phyloP scores from a whole-genome alignment of 345 rosid species.

The Hirschfeldia incana region DNA sequence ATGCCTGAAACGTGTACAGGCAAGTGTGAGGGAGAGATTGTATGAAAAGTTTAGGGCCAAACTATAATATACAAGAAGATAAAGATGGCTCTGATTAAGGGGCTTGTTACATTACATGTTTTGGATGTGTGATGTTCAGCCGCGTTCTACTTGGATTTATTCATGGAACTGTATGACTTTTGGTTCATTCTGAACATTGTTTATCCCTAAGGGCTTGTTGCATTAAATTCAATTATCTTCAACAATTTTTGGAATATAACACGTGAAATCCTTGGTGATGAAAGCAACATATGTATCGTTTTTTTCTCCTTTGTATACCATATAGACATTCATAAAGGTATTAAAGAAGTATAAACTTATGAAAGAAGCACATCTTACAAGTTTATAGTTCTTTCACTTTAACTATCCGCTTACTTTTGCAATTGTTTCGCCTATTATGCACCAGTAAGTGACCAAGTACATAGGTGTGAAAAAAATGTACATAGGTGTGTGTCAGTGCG shows the following conservation, averaged over 20 bases:
- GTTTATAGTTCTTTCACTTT: neutral
- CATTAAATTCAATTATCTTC: slow-evolving; percentile 9
- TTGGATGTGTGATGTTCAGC: slow-evolving; percentile 13
- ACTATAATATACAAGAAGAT: slow-evolving; percentile 24
- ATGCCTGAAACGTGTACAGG: neutral
- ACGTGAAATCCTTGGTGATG: slow-evolving; percentile 14
- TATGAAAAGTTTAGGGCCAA: neutral
- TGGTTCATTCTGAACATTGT: slow-evolving; percentile 1
- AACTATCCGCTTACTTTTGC: neutral
- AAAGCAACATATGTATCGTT: neutral
- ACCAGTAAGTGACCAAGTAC: neutral
- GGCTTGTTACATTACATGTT: neutral
- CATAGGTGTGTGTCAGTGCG: neutral
- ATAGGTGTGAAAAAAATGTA: neutral
- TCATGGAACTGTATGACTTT: slow-evolving; percentile 8
- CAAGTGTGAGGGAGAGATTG: neutral
- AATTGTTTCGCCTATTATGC: neutral
- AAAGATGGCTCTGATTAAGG: neutral
- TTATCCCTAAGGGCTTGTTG: neutral
- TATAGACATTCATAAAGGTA: neutral
- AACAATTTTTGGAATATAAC: neutral
- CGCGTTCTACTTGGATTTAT: slow-evolving; percentile 22
- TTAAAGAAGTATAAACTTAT: neutral
- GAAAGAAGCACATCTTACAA: neutral
- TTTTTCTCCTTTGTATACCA: neutral